Percentiles rank a stretch among this genome's conserved stretches.
Evolutionary conservation across 1,284 basidiomycete species (phyloP).

Genomic region (Rhodotorula sp.): DNA sequence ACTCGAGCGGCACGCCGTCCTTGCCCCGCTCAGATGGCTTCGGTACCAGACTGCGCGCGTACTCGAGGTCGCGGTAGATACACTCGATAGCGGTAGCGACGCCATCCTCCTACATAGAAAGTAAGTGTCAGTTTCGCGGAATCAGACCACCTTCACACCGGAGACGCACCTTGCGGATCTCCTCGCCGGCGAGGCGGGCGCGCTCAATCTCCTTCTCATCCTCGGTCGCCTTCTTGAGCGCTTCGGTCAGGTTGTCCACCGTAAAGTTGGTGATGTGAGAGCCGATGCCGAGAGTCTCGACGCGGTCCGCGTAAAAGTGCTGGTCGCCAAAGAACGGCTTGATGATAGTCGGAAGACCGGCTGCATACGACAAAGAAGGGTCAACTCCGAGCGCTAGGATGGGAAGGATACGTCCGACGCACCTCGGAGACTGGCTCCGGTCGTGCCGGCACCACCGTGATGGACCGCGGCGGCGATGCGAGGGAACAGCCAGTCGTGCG

Average conservation of each 20-base stretch:
- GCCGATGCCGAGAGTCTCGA: conserved; percentile 89
- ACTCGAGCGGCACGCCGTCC: conserved; percentile 1
- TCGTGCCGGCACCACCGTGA: conserved; percentile 95
- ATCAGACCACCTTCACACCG: neutral
- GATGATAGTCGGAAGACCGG: conserved; percentile 92
- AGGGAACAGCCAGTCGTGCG: conserved; percentile 95
- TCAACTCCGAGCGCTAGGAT: conserved; percentile 13
- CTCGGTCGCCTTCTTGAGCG: conserved; percentile 75
- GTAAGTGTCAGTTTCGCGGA: neutral
- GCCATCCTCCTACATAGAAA: conserved; percentile 71
- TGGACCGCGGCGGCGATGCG: conserved; percentile 94
- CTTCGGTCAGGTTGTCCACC: conserved; percentile 70
- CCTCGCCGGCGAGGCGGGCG: conserved; percentile 76
- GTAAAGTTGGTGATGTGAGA: conserved; percentile 70
- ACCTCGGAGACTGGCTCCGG: conserved; percentile 88
- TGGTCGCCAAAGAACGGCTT: conserved; percentile 96
- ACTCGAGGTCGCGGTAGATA: conserved; percentile 78
- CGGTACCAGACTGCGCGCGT: conserved; percentile 38
- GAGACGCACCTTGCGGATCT: conserved; percentile 62
- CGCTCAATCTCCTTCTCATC: conserved; percentile 82
- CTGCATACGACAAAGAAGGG: conserved; percentile 50
- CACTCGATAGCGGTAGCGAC: conserved; percentile 83
- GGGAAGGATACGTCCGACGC: conserved; percentile 38
- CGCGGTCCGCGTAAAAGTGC: conserved; percentile 93
- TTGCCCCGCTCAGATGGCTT: conserved; percentile 8